A percentile compares a stretch with the other conserved stretches of the same genome.
Conservation (phyloP, 371 early-diverging fungal species). For the Haplosporangium sp. region DNA sequence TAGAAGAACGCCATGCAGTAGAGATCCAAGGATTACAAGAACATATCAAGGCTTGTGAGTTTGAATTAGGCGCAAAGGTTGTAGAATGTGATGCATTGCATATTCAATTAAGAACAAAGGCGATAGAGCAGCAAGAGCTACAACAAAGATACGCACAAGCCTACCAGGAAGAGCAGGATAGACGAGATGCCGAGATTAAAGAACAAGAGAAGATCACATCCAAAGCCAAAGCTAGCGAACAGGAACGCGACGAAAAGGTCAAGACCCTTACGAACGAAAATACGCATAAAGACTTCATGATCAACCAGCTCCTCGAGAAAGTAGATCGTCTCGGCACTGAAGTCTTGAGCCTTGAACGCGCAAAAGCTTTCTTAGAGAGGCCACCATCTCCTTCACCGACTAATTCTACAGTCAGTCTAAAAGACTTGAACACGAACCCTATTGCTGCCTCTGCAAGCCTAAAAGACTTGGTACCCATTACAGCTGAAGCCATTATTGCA, state of each 20-base stretch:
- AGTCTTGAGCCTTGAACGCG: constrained; percentile 37
- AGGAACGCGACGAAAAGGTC: constrained; percentile 3
- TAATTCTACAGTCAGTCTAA: neutral
- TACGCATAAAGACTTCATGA: constrained; percentile 28
- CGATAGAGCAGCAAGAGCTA: neutral
- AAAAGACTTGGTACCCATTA: constrained; percentile 28
- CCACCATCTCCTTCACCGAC: constrained; percentile 9
- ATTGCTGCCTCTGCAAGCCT: neutral
- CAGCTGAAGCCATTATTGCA: constrained; percentile 35
- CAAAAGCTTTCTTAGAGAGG: constrained; percentile 26
- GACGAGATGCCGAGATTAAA: constrained; percentile 1
- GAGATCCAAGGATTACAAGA: constrained; percentile 16
- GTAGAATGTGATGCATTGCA: constrained; percentile 29
- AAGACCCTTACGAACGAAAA: constrained; percentile 22
- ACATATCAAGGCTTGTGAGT: constrained; percentile 29
- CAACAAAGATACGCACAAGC: neutral
- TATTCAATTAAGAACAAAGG: constrained; percentile 2
- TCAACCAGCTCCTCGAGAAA: constrained; percentile 31
- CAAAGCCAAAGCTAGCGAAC: neutral
- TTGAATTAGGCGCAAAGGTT: constrained; percentile 28
- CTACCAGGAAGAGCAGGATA: constrained; percentile 12
- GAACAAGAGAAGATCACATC: neutral
- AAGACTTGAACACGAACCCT: neutral
- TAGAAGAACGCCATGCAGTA: constrained; percentile 10
- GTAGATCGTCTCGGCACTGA: constrained; percentile 30